Conservation (phyloP, 495 filamentous ascomycete genomes). For the Penicillium bialowiezense region DNA sequence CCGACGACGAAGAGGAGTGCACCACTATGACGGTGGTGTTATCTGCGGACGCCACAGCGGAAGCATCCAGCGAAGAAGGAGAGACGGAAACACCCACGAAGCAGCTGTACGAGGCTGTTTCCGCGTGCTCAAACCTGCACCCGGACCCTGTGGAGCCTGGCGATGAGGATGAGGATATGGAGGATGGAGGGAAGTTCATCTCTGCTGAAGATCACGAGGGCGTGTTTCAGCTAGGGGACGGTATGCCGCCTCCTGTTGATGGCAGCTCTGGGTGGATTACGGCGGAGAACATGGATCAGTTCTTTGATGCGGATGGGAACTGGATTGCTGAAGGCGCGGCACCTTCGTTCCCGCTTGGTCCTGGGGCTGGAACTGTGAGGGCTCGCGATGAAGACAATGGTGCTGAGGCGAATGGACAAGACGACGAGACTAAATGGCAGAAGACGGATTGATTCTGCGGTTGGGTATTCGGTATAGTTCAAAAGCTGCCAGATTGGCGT, state of each 20-base stretch:
- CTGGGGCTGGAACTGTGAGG: constrained; percentile 57
- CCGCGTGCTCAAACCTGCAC: constrained; percentile 84
- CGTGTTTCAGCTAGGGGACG: constrained; percentile 37
- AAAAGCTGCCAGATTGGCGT: not conserved
- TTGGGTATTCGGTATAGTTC: not conserved
- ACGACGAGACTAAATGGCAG: constrained; percentile 59
- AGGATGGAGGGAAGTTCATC: constrained; percentile 35
- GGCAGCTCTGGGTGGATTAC: constrained; percentile 96
- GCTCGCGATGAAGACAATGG: constrained; percentile 40
- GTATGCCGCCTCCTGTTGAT: constrained; percentile 71
- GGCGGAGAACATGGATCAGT: constrained; percentile 88
- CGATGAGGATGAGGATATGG: constrained; percentile 44
- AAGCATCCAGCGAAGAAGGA: constrained; percentile 25
- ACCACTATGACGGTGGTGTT: constrained; percentile 76
- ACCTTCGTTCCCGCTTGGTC: constrained; percentile 44
- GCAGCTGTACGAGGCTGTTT: constrained; percentile 72
- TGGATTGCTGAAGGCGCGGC: constrained; percentile 48
- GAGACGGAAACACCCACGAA: constrained; percentile 45
- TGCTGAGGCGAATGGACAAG: constrained; percentile 30
- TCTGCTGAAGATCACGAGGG: constrained; percentile 32
- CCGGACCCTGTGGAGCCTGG: constrained; percentile 63
- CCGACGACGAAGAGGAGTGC: constrained; percentile 63
- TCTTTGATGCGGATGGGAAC: constrained; percentile 63
- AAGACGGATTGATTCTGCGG: constrained; percentile 47
- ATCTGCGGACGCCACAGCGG: constrained; percentile 25